These are phyloP conservation scores for Viola odorata DNA, from an alignment of 345 rosid genomes.

Conservation along the genomic window DNA sequence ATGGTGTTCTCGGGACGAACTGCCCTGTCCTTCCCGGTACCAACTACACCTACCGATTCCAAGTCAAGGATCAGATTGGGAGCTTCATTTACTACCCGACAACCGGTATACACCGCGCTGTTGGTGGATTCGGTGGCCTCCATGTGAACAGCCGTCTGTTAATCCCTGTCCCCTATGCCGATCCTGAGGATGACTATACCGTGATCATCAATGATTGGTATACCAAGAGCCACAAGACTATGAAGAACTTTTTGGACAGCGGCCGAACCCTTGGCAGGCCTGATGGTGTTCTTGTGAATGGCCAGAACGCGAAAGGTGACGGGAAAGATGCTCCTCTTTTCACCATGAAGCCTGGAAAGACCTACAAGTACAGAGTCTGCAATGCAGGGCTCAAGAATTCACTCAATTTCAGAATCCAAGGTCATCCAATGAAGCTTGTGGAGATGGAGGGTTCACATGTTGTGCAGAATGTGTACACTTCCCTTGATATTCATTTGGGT, in stretches of 20 bases:
- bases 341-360: slow-evolving; percentile 30
- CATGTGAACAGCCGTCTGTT: slow-evolving; percentile 28
- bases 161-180: slow-evolving; percentile 28
- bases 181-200: slow-evolving; percentile 34
- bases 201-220: slow-evolving; percentile 29
- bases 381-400: slow-evolving; percentile 27
- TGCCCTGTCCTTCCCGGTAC: slow-evolving; percentile 30
- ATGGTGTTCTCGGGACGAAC: slow-evolving; percentile 27
- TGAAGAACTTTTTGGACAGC: slow-evolving; percentile 22
- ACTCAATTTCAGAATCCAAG: slow-evolving; percentile 30
- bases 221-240: slow-evolving; percentile 16
- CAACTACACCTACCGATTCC: slow-evolving; percentile 31
- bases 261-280: slow-evolving; percentile 26
- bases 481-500: slow-evolving; percentile 30
- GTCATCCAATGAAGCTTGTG: slow-evolving; percentile 26
- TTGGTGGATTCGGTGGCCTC: slow-evolving; percentile 31
- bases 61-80: slow-evolving; percentile 35
- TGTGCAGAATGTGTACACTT: slow-evolving; percentile 25
- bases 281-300: slow-evolving; percentile 26
- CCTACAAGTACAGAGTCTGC: slow-evolving; percentile 31
- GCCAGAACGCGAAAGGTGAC: slow-evolving; percentile 13
- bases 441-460: slow-evolving; percentile 34
- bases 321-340: slow-evolving; percentile 26
- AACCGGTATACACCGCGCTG: slow-evolving; percentile 21
- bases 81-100: slow-evolving; percentile 27